Evolutionary conservation across 2,329 filamentous ascomycete genomes (phyloP), one percentile per base, ranked within the genome.

Genomic region (Huntiella omanensis): DNA sequence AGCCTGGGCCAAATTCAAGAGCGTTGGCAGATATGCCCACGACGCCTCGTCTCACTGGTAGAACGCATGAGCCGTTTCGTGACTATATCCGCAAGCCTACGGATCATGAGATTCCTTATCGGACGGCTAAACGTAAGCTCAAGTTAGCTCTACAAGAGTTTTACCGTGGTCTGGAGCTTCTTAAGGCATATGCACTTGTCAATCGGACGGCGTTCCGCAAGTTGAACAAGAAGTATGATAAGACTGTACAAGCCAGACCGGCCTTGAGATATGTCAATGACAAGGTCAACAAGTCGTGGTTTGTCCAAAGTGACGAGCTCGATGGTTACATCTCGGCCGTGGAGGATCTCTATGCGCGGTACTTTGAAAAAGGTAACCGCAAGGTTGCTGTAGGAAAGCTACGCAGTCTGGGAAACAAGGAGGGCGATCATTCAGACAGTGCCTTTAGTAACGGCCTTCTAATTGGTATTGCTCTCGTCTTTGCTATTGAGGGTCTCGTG

Each of bases 221-320:
- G 61, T 85, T 98, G 58, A 95, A 93, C 63, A 98, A 98, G 61
- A 98, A 98, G 62, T 96, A 92, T 59, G 87, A 96, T 68, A 98
- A 96, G 64, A 76, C 81, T 2, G 76, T 86, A 48, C 75, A 86
- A 54, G 80, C 85, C 36, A 73, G 80, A 8, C 84, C 84, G 0
- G 72, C 80, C 0, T 72, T 82, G 57, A 74, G 80, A 22, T 96
- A 88, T 60, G 83, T 95, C 73, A 80, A 79, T 32, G 87, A 95
- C 54, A 88, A 88, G 57, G 86, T 98, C 54, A 88, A 84, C 64
- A 79, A 80, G 52, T 74, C 87, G 1, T 85, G 83, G 71, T 98
- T 98, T 56, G 88, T 95, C 36, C 80, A 83, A 58, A 94, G 86
- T 58, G 82, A 92, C 49, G 70, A 83, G 2, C 65, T 93, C 1